Evolutionary conservation across 257 asterid species (phyloP).

Genomic region (Penstemon newberryi): DNA sequence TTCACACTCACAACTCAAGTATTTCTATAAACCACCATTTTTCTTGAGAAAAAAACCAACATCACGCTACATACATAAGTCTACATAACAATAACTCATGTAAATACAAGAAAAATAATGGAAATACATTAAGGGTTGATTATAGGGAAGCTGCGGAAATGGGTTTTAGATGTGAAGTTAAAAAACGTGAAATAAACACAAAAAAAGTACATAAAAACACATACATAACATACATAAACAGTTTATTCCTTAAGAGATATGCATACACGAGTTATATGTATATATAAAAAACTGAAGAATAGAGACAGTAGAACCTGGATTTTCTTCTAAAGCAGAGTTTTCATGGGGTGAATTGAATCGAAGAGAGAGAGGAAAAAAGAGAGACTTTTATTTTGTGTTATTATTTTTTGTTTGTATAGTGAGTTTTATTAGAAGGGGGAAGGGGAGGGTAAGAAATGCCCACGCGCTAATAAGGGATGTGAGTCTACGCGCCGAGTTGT

Average conservation of each 20-base stretch:
- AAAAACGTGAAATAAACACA: constrained; percentile 33
- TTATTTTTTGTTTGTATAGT: neutral
- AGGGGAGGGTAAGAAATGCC: neutral
- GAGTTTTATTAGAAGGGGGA: neutral
- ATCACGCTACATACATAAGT: constrained; percentile 16
- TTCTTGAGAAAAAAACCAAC: constrained; percentile 17
- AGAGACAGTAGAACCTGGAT: constrained; percentile 31
- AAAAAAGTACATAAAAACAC: constrained; percentile 23
- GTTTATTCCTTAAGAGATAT: constrained; percentile 24
- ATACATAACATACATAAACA: constrained; percentile 28
- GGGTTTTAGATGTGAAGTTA: constrained; percentile 45
- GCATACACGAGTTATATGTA: constrained; percentile 27
- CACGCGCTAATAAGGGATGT: too few species aligned
- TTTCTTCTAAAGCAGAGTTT: constrained; percentile 34
- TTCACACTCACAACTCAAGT: constrained; percentile 20
- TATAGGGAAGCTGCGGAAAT: constrained; percentile 27
- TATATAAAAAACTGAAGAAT: constrained; percentile 4
- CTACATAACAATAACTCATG: constrained; percentile 32
- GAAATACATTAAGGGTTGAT: constrained; percentile 19
- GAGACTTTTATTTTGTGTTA: neutral
- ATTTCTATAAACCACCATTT: constrained; percentile 28
- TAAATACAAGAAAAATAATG: constrained; percentile 17
- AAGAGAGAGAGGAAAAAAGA: constrained; percentile 24
- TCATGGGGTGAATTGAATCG: constrained; percentile 45
- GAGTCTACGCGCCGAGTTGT: too few species aligned